These are phyloP conservation scores for Myxozyma vanderwaltii DNA, from an alignment of 805 yeast genomes.

Conservation along the genomic window DNA sequence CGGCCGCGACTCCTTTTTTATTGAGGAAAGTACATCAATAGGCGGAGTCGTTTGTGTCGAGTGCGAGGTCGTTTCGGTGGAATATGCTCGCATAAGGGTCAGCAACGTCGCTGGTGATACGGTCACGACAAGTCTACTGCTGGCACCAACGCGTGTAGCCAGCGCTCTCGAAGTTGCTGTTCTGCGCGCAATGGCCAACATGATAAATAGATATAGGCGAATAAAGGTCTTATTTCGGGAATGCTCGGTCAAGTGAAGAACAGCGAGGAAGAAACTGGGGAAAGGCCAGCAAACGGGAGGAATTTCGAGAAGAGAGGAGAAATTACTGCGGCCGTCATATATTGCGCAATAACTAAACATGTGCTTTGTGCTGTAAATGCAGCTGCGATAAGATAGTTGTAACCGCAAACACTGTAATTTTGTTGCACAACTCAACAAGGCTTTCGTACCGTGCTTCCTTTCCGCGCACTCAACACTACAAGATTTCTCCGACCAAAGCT, in stretches of 20 bases:
- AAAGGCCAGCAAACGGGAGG: too few relatives aligned
- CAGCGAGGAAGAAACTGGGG: background rate
- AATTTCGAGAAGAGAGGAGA: background rate
- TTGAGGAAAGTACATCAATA: background rate
- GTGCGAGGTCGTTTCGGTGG: conserved; percentile 8
- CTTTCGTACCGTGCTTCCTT: background rate
- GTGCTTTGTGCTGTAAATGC: background rate
- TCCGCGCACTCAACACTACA: background rate
- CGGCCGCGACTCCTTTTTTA: background rate
- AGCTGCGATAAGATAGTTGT: background rate
- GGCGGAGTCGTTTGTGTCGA: conserved; percentile 2
- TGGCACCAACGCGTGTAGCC: conserved; percentile 2
- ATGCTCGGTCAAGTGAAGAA: background rate
- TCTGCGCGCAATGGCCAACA: background rate
- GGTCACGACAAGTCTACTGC: background rate
- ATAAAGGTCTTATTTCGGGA: background rate
- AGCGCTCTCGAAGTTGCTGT: conserved; percentile 1
- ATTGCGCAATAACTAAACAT: background rate
- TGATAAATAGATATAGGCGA: background rate
- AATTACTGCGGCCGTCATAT: too few relatives aligned
- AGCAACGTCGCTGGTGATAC: background rate
- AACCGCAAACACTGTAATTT: background rate
- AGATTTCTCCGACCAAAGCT: background rate
- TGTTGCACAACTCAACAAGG: background rate
- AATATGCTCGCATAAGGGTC: conserved; percentile 4